Evolutionary conservation across 768 basidiomycete genomes (phyloP).

Genomic region (Suillus weaverae): DNA sequence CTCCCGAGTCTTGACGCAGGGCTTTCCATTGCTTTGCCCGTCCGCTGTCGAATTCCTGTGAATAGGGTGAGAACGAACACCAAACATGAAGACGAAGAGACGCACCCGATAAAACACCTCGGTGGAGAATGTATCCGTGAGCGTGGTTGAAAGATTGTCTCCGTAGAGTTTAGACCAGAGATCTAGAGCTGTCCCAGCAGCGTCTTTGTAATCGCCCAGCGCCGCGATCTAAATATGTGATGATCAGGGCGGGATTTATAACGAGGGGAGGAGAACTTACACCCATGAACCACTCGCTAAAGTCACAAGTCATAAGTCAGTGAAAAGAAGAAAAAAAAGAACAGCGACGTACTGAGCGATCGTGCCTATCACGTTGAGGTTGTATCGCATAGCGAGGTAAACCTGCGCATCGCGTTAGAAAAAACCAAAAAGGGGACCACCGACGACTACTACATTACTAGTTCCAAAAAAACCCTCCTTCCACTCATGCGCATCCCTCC

Average conservation of each 20-base stretch:
- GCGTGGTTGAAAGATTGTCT: slow-evolving; percentile 59
- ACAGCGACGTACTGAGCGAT: slow-evolving; percentile 74
- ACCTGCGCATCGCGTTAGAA: slow-evolving; percentile 46
- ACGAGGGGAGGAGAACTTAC: slow-evolving; percentile 38
- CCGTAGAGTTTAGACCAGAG: slow-evolving; percentile 84
- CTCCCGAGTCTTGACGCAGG: slow-evolving; percentile 92
- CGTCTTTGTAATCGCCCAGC: slow-evolving; percentile 75
- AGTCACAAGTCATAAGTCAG: slow-evolving; percentile 5
- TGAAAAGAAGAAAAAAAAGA: background rate
- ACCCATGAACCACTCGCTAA: slow-evolving; percentile 90
- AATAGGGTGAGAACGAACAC: too few relatives aligned
- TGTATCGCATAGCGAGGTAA: slow-evolving; percentile 79
- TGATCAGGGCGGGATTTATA: background rate
- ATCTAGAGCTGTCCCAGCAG: slow-evolving; percentile 71
- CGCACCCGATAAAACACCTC: slow-evolving; percentile 76
- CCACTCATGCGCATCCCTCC: slow-evolving; percentile 32
- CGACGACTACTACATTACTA: slow-evolving; percentile 64
- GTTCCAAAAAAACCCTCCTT: slow-evolving; percentile 61
- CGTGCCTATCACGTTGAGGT: slow-evolving; percentile 68
- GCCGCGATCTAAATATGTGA: slow-evolving; percentile 67
- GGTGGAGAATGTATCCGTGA: slow-evolving; percentile 96
- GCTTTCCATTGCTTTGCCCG: slow-evolving; percentile 75
- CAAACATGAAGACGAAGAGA: background rate
- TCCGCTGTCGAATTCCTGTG: slow-evolving; percentile 51
- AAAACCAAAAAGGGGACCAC: slow-evolving; percentile 18